Percentiles rank a stretch among this genome's conserved stretches.
Evolutionary conservation across 495 filamentous ascomycete genomes (phyloP).

Genomic region (Hamigera avellanea): DNA sequence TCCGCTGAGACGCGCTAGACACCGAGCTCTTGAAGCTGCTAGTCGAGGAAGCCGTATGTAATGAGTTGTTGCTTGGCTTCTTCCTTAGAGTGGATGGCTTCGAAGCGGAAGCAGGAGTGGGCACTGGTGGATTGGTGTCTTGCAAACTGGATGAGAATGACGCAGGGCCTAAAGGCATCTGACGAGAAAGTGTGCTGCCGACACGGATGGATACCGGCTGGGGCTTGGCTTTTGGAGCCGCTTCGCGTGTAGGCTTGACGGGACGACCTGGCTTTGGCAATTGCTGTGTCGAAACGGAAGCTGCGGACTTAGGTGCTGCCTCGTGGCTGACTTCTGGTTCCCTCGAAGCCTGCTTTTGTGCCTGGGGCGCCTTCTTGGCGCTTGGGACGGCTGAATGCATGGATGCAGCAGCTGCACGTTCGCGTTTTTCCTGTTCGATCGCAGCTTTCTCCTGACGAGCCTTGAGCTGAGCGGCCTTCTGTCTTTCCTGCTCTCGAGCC

Average conservation of each 20-base stretch:
- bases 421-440: conserved; percentile 22
- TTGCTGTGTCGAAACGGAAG: conserved; percentile 36
- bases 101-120: conserved; percentile 29
- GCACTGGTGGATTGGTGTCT: conserved; percentile 41
- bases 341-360: conserved; percentile 36
- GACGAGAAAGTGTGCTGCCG: conserved; percentile 55
- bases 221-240: conserved; percentile 52
- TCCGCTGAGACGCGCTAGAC: conserved; percentile 42
- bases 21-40: conserved; percentile 59
- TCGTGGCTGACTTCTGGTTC: conserved; percentile 25
- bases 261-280: conserved; percentile 45
- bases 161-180: conserved; percentile 49
- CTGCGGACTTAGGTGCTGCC: conserved; percentile 19
- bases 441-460: conserved; percentile 21
- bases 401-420: conserved; percentile 16
- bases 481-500: conserved; percentile 53
- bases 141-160: conserved; percentile 45
- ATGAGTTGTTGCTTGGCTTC: conserved; percentile 58
- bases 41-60: conserved; percentile 52
- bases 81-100: conserved; percentile 40
- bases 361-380: conserved; percentile 30
- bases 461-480: conserved; percentile 33
- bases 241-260: conserved; percentile 58
- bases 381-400: conserved; percentile 23
- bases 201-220: conserved; percentile 73